Percentiles rank a stretch among this genome's conserved stretches.
Conservation (phyloP, 1,284 basidiomycete species). For the Coniferiporia weirii region DNA sequence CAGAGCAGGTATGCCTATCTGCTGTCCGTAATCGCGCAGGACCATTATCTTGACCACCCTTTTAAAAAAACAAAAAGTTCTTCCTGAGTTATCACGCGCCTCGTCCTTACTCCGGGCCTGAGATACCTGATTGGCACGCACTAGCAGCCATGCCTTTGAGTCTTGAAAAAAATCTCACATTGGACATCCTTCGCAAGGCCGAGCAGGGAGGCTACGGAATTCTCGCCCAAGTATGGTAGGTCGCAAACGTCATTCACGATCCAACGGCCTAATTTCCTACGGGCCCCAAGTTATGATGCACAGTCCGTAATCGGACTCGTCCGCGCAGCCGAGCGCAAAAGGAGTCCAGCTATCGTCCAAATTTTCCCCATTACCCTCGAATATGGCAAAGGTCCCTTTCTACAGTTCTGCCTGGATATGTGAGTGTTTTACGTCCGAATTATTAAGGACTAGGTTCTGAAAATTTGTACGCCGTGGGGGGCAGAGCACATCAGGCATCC, state of each 20-base stretch:
- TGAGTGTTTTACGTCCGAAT: conserved; percentile 20
- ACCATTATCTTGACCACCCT: no score
- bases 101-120: no score
- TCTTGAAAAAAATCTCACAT: conserved; percentile 33
- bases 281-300: conserved; percentile 36
- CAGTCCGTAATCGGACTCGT: conserved; percentile 42
- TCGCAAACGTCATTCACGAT: neutral
- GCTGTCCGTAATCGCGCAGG: no score
- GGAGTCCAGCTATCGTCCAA: conserved; percentile 42
- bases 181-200: conserved; percentile 38
- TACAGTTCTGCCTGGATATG: conserved; percentile 43
- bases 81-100: no score
- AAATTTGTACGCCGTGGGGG: neutral
- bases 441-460: neutral
- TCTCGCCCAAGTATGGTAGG: conserved; percentile 41
- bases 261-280: neutral
- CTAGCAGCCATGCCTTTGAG: no score
- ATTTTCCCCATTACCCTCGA: conserved; percentile 43
- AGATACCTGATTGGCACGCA: no score
- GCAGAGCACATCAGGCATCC: conserved; percentile 39
- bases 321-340: conserved; percentile 40
- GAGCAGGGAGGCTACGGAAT: conserved; percentile 42
- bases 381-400: conserved; percentile 43
- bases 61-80: no score
- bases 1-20: no score